A percentile compares a stretch with the other conserved stretches of the same genome.
Evolutionary conservation across 345 rosid species (phyloP).

Genomic region (Rhodomyrtus tomentosa): DNA sequence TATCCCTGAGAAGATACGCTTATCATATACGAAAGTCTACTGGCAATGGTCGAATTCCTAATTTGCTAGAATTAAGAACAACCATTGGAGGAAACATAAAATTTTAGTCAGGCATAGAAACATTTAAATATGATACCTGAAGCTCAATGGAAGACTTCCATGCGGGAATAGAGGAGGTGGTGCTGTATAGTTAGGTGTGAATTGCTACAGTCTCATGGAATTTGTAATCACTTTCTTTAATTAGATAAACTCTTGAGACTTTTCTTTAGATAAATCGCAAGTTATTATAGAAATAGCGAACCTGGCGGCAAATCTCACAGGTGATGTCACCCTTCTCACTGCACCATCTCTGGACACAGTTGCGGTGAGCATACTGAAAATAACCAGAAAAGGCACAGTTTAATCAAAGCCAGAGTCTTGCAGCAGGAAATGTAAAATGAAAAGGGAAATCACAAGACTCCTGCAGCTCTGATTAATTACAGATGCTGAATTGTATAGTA

Average conservation of each 20-base stretch:
- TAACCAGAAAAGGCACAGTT: background rate
- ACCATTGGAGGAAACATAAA: background rate
- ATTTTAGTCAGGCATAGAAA: background rate
- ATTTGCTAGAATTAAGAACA: background rate
- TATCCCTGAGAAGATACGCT: constrained; percentile 20
- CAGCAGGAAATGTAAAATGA: background rate
- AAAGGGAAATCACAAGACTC: background rate
- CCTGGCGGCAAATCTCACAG: constrained; percentile 88
- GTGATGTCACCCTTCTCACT: constrained; percentile 63
- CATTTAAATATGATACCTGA: constrained; percentile 30
- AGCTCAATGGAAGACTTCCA: constrained; percentile 44
- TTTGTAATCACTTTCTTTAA: background rate
- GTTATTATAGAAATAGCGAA: constrained; percentile 8
- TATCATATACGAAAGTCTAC: background rate
- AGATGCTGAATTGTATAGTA: background rate
- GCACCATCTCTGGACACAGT: constrained; percentile 91
- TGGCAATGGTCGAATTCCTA: background rate
- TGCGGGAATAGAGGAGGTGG: constrained; percentile 41
- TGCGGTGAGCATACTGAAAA: constrained; percentile 70
- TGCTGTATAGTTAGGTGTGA: constrained; percentile 50
- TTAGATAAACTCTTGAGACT: background rate
- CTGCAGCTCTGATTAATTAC: background rate
- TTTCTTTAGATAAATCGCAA: background rate
- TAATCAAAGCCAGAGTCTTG: background rate
- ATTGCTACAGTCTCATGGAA: constrained; percentile 37